Evolutionary conservation across 2,329 filamentous ascomycete genomes (phyloP).

Genomic region (Lasiodiplodia theobromae): DNA sequence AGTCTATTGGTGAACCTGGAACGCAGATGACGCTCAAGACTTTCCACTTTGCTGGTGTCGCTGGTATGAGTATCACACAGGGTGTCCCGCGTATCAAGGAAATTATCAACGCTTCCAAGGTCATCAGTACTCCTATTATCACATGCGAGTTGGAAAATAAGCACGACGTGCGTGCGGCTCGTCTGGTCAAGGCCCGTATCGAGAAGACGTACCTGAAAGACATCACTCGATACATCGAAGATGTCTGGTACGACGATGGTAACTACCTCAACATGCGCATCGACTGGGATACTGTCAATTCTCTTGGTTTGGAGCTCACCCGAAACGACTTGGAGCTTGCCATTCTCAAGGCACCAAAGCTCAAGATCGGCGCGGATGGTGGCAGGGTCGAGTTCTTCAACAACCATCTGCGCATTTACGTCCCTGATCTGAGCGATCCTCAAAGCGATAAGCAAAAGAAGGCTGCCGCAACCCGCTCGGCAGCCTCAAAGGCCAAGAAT

Average conservation of each 20-base stretch:
- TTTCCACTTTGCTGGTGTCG: conserved; percentile 99
- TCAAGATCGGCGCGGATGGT: conserved; percentile 75
- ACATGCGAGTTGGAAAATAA: conserved; percentile 82
- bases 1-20: conserved; percentile 97
- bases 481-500: conserved; percentile 31
- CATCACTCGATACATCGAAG: conserved; percentile 80
- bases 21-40: conserved; percentile 99
- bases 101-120: conserved; percentile 97
- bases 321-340: conserved; percentile 76
- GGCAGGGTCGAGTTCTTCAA: conserved; percentile 55
- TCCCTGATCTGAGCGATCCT: conserved; percentile 56
- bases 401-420: conserved; percentile 73
- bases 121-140: conserved; percentile 94
- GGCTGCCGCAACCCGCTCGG: conserved; percentile 36
- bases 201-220: conserved; percentile 94
- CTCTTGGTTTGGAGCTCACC: conserved; percentile 81
- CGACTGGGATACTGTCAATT: conserved; percentile 77
- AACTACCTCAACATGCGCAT: conserved; percentile 83
- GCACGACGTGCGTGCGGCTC: conserved; percentile 77
- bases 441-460: conserved; percentile 36
- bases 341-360: conserved; percentile 81
- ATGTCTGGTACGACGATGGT: conserved; percentile 81
- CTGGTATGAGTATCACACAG: conserved; percentile 98
- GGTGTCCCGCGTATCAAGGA: conserved; percentile 99
- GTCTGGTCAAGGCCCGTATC: conserved; percentile 89